Evolutionary conservation across 768 basidiomycete genomes (phyloP), one percentile per base, ranked within the genome.

Genomic region (Phylloporus scabripes): DNA sequence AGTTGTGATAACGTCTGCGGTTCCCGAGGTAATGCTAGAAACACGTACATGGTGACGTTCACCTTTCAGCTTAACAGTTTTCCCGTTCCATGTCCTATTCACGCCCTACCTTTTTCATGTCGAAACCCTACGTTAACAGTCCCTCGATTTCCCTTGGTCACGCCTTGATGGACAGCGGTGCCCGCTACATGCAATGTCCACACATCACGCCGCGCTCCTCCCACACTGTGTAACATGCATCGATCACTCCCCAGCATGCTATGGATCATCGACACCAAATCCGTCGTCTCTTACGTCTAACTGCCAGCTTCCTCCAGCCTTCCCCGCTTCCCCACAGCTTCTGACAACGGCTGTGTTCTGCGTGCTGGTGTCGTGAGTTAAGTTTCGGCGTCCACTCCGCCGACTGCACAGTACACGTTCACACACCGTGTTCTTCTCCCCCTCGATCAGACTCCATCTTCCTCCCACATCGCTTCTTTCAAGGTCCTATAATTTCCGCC

Each of bases 321-420:
- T 54, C 63, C 65, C 60, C 63, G 20, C 55, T 58, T 60, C 55
- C 54, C 60, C 50, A 54, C 48, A 54, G 39, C 37, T 51, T 46
- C 46, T 34, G 39, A 34, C 39, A 24, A 34, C 54, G 43, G 32
- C 33, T 42, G 33, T 11, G 39, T 15, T 26, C 11, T 31, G 34
- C 44, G 33, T 6, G 32, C 15, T 45, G 45, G 10, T 31, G 26
- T 40, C 26, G 32, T 17, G 28, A 32, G 46, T 46, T 32, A 36
- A n/a, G 44, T 38, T 41, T 23, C n/a, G 28, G 32, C n/a, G 21
- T 26, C 12, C 37, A 24, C 46, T 48, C 48, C 47, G 34, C 61
- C 36, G 47, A 43, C 34, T 40, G 48, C 24, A 34, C n/a, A 7
- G 42, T 45, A 50, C 47, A 42, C 52, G 48, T 46, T 44, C 53